These are phyloP conservation scores for Xerocomus spinulosus DNA, from an alignment of 768 basidiomycete species.

Conservation along the genomic window DNA sequence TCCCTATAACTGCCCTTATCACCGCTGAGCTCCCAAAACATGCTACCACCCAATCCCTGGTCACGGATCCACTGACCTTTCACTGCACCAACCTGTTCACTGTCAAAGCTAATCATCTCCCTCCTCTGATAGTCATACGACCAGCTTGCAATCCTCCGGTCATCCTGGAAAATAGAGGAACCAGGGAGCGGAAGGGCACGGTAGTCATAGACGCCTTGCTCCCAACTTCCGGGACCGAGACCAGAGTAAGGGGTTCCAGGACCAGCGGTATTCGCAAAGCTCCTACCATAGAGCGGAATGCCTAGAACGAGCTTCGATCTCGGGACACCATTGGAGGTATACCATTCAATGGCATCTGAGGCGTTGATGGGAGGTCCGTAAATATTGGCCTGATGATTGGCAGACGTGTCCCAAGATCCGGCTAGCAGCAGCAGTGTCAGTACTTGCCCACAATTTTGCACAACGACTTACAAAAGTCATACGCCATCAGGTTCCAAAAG, in stretches of 20 bases:
- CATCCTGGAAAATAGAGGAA: constrained; percentile 61
- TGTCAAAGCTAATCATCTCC: constrained; percentile 85
- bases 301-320: constrained; percentile 83
- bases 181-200: constrained; percentile 80
- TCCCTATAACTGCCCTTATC: constrained; percentile 70
- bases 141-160: constrained; percentile 72
- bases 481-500: constrained; percentile 98
- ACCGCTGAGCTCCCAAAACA: constrained; percentile 92
- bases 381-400: constrained; percentile 85
- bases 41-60: constrained; percentile 80
- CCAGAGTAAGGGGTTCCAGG: constrained; percentile 78
- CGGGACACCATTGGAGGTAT: constrained; percentile 63
- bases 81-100: constrained; percentile 57
- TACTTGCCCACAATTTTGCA: constrained; percentile 1
- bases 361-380: constrained; percentile 64
- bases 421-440: constrained; percentile 39
- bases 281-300: constrained; percentile 90
- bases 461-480: constrained; percentile 63
- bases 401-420: constrained; percentile 68
- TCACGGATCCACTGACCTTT: constrained; percentile 80
- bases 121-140: constrained; percentile 66
- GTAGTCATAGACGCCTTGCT: constrained; percentile 89
- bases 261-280: constrained; percentile 81
- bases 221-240: constrained; percentile 87
- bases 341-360: constrained; percentile 64